phyloP scores from a whole-genome alignment of 495 filamentous ascomycete genomes.

The Lophium mytilinum region DNA sequence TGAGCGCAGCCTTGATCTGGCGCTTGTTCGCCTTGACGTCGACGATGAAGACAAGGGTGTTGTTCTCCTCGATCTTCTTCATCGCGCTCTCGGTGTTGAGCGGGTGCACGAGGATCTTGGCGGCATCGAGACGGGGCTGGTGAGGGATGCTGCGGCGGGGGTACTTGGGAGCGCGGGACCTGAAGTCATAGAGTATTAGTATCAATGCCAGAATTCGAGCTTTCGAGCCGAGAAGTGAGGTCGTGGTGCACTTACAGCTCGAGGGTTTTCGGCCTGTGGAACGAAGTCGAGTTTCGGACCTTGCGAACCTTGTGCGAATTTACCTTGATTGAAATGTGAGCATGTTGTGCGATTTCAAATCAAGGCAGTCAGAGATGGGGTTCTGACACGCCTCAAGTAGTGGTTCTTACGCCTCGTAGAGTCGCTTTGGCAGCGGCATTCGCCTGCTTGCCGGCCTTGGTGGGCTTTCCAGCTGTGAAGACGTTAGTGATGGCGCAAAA shows the following conservation, averaged over 20 bases:
- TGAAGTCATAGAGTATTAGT: no score
- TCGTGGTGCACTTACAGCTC: constrained; percentile 42
- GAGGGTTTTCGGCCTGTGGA: constrained; percentile 96
- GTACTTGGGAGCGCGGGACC: constrained; percentile 77
- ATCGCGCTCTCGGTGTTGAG: constrained; percentile 98
- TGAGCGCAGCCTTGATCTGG: constrained; percentile 96
- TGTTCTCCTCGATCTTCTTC: constrained; percentile 99
- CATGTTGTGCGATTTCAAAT: constrained; percentile 26
- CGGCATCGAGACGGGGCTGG: constrained; percentile 35
- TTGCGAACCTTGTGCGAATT: constrained; percentile 85
- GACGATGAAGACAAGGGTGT: constrained; percentile 98
- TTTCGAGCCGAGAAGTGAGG: neutral
- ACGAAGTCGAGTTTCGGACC: constrained; percentile 82
- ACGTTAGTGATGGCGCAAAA: constrained; percentile 4
- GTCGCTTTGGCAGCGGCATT: constrained; percentile 87
- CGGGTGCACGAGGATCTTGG: constrained; percentile 64
- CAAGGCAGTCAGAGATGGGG: constrained; percentile 38
- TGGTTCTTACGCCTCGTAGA: constrained; percentile 66
- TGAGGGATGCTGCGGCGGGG: constrained; percentile 90
- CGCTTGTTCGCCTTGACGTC: constrained; percentile 96
- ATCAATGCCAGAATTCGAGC: neutral
- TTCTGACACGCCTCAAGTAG: constrained; percentile 36
- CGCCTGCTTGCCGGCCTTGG: constrained; percentile 68
- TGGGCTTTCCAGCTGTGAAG: constrained; percentile 31
- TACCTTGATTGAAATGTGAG: constrained; percentile 38